Percentiles rank a stretch among this genome's conserved stretches.
phyloP scores from a whole-genome alignment of 768 basidiomycete genomes.

The Boletus eberwhitei region DNA sequence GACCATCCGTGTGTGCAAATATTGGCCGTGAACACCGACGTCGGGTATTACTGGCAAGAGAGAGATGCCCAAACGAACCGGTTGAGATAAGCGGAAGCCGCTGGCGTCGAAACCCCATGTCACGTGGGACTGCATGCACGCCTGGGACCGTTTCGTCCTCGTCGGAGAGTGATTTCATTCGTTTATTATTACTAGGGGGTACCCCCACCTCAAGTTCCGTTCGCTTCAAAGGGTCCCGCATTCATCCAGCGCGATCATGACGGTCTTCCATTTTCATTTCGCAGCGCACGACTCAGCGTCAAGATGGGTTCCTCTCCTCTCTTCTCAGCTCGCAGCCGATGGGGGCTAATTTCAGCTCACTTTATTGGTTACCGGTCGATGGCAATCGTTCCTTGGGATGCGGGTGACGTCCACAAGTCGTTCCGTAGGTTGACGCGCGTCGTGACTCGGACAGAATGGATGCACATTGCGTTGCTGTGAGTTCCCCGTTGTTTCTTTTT shows the following conservation, averaged over 20 bases:
- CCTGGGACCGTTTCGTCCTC: too few species aligned
- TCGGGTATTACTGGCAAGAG: not conserved
- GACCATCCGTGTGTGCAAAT: conserved; percentile 22
- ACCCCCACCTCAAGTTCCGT: conserved; percentile 19
- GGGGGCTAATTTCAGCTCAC: conserved; percentile 2
- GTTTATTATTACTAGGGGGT: too few species aligned
- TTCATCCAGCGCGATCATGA: conserved; percentile 6
- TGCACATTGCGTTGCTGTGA: conserved; percentile 3
- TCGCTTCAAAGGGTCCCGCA: conserved; percentile 12
- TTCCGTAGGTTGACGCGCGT: not conserved
- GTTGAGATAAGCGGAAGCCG: conserved; percentile 23
- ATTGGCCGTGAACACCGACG: not conserved
- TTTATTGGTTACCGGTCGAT: conserved; percentile 6
- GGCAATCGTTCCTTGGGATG: too few species aligned
- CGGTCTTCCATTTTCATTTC: conserved; percentile 23
- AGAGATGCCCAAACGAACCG: not conserved
- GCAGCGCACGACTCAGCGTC: conserved; percentile 7
- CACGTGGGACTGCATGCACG: too few species aligned
- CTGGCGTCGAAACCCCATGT: conserved; percentile 17
- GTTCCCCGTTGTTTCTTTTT: conserved; percentile 23
- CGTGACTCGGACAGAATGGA: not conserved
- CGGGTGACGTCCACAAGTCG: too few species aligned
- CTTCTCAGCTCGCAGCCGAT: conserved; percentile 17
- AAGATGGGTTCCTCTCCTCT: not conserved
- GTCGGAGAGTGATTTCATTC: too few species aligned